phyloP scores from a whole-genome alignment of 441 rosid species.

The Raphanus hybrid region DNA sequence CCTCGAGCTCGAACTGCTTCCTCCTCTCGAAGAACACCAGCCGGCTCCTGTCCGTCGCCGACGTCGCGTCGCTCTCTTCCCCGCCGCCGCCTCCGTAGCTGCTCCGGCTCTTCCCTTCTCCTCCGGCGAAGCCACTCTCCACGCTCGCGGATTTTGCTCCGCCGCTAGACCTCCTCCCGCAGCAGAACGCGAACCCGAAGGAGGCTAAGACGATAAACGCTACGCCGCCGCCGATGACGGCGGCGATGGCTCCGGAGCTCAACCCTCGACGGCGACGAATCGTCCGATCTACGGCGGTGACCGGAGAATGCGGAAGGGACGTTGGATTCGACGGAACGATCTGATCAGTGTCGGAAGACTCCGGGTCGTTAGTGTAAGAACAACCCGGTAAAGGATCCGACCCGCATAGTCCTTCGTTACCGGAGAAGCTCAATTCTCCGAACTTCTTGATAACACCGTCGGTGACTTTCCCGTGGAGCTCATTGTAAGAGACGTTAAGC shows the following conservation, averaged over 20 bases:
- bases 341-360: slow-evolving; percentile 45
- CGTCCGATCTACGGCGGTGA: neutral
- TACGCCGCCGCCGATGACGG: slow-evolving; percentile 66
- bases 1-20: slow-evolving; percentile 85
- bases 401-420: slow-evolving; percentile 83
- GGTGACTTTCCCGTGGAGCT: slow-evolving; percentile 67
- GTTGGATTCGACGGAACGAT: slow-evolving; percentile 84
- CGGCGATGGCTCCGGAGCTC: slow-evolving; percentile 64
- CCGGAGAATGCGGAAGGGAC: slow-evolving; percentile 63
- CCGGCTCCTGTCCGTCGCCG: slow-evolving; percentile 65
- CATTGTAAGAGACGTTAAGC: slow-evolving; percentile 69
- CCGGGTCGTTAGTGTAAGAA: slow-evolving; percentile 50
- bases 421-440: slow-evolving; percentile 63
- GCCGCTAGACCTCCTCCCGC: slow-evolving; percentile 44
- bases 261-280: slow-evolving; percentile 43
- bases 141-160: slow-evolving; percentile 50
- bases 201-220: slow-evolving; percentile 61
- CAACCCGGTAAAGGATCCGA: slow-evolving; percentile 64
- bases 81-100: slow-evolving; percentile 56
- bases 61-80: slow-evolving; percentile 76
- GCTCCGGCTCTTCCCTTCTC: slow-evolving; percentile 63
- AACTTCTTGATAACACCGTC: slow-evolving; percentile 59
- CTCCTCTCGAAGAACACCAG: slow-evolving; percentile 84
- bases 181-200: slow-evolving; percentile 67
- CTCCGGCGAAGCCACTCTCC: slow-evolving; percentile 41